These are phyloP conservation scores for Setaria italica DNA, from an alignment of 202 grass and related monocot species.

Conservation along the genomic window DNA sequence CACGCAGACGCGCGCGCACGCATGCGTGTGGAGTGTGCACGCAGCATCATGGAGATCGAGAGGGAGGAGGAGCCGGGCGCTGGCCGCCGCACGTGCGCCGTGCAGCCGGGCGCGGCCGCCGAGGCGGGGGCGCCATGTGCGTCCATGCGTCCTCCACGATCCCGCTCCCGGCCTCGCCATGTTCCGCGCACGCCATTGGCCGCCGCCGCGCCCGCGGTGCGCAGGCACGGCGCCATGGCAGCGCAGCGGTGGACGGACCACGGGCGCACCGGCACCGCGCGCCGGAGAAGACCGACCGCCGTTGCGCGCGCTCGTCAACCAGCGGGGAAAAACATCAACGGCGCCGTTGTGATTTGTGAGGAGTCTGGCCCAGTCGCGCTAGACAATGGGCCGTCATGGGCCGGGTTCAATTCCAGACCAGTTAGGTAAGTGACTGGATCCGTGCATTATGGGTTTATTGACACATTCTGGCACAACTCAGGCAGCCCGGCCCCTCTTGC, in stretches of 20 bases:
- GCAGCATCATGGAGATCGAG: slow-evolving; percentile 49
- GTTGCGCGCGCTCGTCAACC: no score
- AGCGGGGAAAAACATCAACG: no score
- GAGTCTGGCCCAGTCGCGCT: background rate
- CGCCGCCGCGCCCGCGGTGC: background rate
- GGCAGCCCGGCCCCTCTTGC: background rate
- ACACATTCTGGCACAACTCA: background rate
- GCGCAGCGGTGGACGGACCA: background rate
- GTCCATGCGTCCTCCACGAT: slow-evolving; percentile 35
- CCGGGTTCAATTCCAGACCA: background rate
- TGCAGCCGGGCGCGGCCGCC: slow-evolving; percentile 48
- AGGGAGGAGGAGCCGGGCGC: background rate
- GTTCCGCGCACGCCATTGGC: slow-evolving; percentile 26
- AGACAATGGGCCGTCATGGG: background rate
- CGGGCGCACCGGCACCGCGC: no score
- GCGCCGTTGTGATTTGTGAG: no score
- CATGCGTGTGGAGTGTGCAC: slow-evolving; percentile 27
- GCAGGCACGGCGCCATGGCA: background rate
- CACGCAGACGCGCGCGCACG: background rate
- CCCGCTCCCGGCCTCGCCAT: slow-evolving; percentile 5
- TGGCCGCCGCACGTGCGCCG: slow-evolving; percentile 57
- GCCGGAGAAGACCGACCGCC: no score
- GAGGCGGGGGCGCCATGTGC: slow-evolving; percentile 61
- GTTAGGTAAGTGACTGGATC: background rate
- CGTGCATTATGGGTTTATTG: background rate